Percentiles rank a stretch among this genome's conserved stretches.
These are phyloP conservation scores for Pseudogymnoascus destructans DNA, from an alignment of 2,329 filamentous ascomycete species.

Conservation along the genomic window DNA sequence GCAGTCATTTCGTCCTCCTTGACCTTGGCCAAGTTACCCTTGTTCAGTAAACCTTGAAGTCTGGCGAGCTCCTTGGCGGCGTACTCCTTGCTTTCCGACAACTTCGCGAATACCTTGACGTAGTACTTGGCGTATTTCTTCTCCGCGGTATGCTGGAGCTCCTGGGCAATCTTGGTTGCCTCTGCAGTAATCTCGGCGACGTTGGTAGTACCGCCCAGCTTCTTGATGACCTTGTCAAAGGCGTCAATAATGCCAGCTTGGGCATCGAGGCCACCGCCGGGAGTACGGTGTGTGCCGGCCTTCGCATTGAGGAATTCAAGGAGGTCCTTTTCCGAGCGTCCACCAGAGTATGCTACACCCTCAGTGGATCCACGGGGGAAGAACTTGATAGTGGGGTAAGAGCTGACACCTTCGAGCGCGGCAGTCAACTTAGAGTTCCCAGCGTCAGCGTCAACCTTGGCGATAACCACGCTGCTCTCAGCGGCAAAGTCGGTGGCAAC, in stretches of 20 bases:
- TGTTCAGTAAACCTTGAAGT: conserved; percentile 66
- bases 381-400: conserved; percentile 96
- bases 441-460: conserved; percentile 90
- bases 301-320: conserved; percentile 77
- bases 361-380: conserved; percentile 76
- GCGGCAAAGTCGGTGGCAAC: conserved; percentile 68
- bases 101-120: conserved; percentile 77
- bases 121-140: conserved; percentile 89
- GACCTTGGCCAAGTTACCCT: conserved; percentile 70
- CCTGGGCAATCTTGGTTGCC: conserved; percentile 56
- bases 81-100: conserved; percentile 63
- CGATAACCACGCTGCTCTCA: conserved; percentile 70
- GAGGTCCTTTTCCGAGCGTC: conserved; percentile 63
- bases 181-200: conserved; percentile 55
- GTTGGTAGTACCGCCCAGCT: conserved; percentile 48
- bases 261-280: conserved; percentile 66
- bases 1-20: conserved; percentile 81
- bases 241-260: conserved; percentile 70
- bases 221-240: conserved; percentile 63
- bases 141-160: conserved; percentile 47
- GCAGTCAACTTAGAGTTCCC: conserved; percentile 71
- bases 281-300: conserved; percentile 70
- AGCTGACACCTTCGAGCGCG: conserved; percentile 61
- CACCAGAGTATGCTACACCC: conserved; percentile 57
- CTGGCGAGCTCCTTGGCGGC: conserved; percentile 75